phyloP scores from a whole-genome alignment of 2,329 filamentous ascomycete genomes.

The Neurospora sp. region DNA sequence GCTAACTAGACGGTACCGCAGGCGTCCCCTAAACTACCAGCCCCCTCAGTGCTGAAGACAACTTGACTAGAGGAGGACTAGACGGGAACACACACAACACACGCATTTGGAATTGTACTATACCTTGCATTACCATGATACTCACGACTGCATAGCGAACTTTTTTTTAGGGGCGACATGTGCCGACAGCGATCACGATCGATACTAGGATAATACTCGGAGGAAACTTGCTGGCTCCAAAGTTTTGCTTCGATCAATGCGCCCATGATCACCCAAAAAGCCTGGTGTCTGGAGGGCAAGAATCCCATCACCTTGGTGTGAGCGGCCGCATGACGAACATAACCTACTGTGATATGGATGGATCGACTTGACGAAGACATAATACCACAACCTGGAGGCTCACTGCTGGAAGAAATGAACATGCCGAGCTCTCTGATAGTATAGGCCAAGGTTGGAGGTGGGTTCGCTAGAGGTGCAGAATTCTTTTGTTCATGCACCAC shows the following conservation, averaged over 20 bases:
- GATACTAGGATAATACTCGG: background rate
- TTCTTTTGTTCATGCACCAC: background rate
- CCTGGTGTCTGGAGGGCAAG: background rate
- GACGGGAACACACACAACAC: conserved; percentile 2
- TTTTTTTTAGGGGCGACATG: background rate
- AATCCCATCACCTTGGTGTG: background rate
- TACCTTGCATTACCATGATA: conserved; percentile 19
- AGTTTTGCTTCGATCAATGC: background rate
- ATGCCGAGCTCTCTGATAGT: background rate
- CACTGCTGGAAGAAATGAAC: background rate
- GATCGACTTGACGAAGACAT: background rate
- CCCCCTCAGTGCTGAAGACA: conserved; percentile 38
- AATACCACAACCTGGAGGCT: background rate
- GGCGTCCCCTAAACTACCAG: conserved; percentile 78
- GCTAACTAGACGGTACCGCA: conserved; percentile 25
- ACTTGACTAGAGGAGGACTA: background rate
- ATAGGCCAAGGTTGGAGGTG: background rate
- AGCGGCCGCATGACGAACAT: background rate
- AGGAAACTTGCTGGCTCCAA: background rate
- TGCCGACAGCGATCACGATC: background rate
- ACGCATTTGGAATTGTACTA: conserved; percentile 14
- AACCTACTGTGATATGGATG: background rate
- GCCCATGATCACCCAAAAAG: background rate
- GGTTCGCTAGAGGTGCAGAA: background rate
- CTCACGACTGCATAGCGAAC: conserved; percentile 21